Percentiles rank a stretch among this genome's conserved stretches.
phyloP scores from a whole-genome alignment of 2,329 filamentous ascomycete species.

The Aphanocladium album region DNA sequence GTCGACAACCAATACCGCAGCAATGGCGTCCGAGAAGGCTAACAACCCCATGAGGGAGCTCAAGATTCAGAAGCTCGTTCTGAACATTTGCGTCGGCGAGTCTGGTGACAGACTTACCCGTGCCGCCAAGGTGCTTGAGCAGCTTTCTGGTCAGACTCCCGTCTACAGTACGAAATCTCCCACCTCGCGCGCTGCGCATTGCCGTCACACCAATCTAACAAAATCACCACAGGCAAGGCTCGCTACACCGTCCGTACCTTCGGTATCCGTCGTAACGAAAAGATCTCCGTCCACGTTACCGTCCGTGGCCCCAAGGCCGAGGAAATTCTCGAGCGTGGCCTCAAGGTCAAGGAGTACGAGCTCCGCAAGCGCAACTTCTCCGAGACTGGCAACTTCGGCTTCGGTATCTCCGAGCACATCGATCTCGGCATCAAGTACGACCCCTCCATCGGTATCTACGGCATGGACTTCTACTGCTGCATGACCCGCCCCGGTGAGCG shows the following conservation, averaged over 20 bases:
- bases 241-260: slow-evolving; percentile 99
- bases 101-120: slow-evolving; percentile 99
- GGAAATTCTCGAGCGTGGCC: slow-evolving; percentile 99
- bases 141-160: slow-evolving; percentile 98
- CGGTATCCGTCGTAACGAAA: slow-evolving; percentile 99
- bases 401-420: slow-evolving; percentile 99
- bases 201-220: slow-evolving; percentile 14
- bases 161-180: slow-evolving; percentile 76
- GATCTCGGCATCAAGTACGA: slow-evolving; percentile 99
- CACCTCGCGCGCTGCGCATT: slow-evolving; percentile 20
- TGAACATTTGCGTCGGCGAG: slow-evolving; percentile 99
- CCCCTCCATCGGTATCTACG: slow-evolving; percentile 96
- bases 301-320: slow-evolving; percentile 97
- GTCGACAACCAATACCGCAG: slow-evolving; percentile 32
- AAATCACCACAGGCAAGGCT: slow-evolving; percentile 72
- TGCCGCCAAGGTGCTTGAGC: slow-evolving; percentile 99
- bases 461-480: slow-evolving; percentile 99
- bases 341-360: slow-evolving; percentile 99
- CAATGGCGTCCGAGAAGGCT: slow-evolving; percentile 69
- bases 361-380: slow-evolving; percentile 99
- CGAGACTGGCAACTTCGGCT: slow-evolving; percentile 99
- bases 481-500: slow-evolving; percentile 99
- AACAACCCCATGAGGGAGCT: slow-evolving; percentile 99
- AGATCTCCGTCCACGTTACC: slow-evolving; percentile 99
- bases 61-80: slow-evolving; percentile 98